Evolutionary conservation across 2,329 filamentous ascomycete species (phyloP).

Genomic region (Sclerotinia spermophila): DNA sequence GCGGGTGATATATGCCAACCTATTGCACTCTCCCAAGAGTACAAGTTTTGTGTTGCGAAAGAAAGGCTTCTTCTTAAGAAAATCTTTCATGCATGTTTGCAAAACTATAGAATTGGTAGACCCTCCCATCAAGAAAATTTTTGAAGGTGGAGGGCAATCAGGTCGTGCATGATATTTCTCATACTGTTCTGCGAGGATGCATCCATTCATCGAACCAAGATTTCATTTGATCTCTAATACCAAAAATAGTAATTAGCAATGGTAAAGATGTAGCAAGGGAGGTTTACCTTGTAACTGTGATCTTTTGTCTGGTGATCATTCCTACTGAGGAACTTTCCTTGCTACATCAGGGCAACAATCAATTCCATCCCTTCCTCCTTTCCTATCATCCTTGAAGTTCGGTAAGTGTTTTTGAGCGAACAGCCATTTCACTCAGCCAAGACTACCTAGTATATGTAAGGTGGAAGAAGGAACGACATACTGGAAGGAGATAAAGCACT

Average conservation of each 20-base stretch:
- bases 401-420: too few species aligned
- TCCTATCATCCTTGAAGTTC: too few species aligned
- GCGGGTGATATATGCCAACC: neutral
- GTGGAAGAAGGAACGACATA: too few species aligned
- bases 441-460: too few species aligned
- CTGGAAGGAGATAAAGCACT: too few species aligned
- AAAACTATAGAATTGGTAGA: neutral
- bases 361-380: too few species aligned
- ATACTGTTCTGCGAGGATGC: neutral
- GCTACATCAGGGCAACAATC: too few species aligned
- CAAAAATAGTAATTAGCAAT: neutral
- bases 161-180: neutral
- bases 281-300: neutral
- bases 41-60: neutral
- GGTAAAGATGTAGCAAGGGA: neutral
- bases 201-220: neutral
- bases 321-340: too few species aligned
- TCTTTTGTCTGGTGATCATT: neutral
- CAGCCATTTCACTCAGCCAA: too few species aligned
- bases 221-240: conserved; percentile 2
- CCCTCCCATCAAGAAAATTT: neutral
- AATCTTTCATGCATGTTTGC: neutral
- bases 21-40: neutral
- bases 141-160: neutral
- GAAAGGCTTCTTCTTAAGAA: neutral